Base-by-base conservation (phyloP, 495 filamentous ascomycete genomes). In the Aspergillus conjunctus region DNA sequence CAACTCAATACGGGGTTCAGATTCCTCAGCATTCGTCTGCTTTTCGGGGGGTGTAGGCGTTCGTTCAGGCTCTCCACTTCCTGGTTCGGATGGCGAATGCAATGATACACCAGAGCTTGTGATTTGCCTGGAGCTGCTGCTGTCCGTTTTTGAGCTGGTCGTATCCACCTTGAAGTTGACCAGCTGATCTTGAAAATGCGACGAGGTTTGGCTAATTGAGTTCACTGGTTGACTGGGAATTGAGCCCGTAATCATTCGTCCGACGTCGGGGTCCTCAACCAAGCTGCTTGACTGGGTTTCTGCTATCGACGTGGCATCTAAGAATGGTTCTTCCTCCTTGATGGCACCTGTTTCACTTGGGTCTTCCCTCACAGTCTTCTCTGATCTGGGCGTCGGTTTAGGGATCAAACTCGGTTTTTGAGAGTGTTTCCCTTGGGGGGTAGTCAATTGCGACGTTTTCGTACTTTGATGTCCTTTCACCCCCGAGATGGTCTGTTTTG, bases 1-100 rank as follows among this genome's bases (percentile, higher is more conserved):
- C 14, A 72, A 67, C 18, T 64, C 31, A 37, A 51, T 26, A 31
- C 32, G 56, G 3, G 22, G 8, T 45, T 59, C 46, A 3, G 33
- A 18, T 39, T 56, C 41, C 22, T 51, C 43, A 43, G 30, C 17
- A 21, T 49, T 18, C 14, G 30, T 1, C 54, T 7, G 4, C 5
- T 30, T 17, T 10, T 43, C 6, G 31, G 18, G 20, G 12, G 17
- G 39, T 11, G 7, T 31, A 17, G 31, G 18, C 0, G 39, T 39
- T 31, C 39, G 26, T 26, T 26, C 26, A 2, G 26, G 5, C 26
- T 26, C 26, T 26, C 26, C 26, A 26, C 26, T 26, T 5, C 5
- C 26, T 26, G 26, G 26, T 26, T 26, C 26, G 26, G 26, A 26
- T 26, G 26, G 26, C 26, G 5, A 26, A 5, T 2, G 26, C 2